Conservation (phyloP, 306 rosid species). For the Acacia acuminata region DNA sequence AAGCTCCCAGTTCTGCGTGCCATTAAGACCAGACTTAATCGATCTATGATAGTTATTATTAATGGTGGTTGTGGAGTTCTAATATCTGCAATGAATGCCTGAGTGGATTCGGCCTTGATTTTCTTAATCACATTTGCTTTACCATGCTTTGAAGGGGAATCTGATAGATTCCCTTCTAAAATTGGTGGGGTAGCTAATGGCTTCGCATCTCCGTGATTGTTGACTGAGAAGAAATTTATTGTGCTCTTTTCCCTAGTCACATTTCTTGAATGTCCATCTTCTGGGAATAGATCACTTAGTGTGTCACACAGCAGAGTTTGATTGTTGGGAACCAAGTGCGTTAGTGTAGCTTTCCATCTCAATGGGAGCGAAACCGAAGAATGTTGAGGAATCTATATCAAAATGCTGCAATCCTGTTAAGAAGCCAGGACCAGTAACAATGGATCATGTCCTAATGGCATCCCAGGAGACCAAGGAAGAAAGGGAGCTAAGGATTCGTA, state of each 20-base stretch:
- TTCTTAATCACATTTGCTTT: conserved; percentile 23
- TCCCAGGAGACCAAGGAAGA: conserved; percentile 82
- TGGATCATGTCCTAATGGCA: conserved; percentile 89
- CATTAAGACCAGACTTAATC: conserved; percentile 11
- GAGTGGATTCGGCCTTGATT: background rate
- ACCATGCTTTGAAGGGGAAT: conserved; percentile 22
- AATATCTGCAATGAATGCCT: conserved; percentile 5
- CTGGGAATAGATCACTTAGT: conserved; percentile 12
- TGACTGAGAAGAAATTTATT: background rate
- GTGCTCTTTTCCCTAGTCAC: background rate
- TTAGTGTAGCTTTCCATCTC: conserved; percentile 14
- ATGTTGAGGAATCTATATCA: conserved; percentile 26
- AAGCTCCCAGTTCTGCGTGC: background rate
- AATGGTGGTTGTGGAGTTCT: background rate
- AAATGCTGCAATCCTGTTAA: conserved; percentile 59
- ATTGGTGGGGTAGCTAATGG: background rate
- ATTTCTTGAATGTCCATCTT: conserved; percentile 17
- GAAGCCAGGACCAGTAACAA: conserved; percentile 66
- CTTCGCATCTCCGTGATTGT: background rate
- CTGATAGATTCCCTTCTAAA: conserved; percentile 17
- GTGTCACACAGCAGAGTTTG: background rate
- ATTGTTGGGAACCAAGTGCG: background rate
- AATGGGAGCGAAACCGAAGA: conserved; percentile 44
- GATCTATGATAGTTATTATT: conserved; percentile 29
- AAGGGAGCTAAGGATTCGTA: conserved; percentile 64